A percentile compares a stretch with the other conserved stretches of the same genome.
Evolutionary conservation across 768 basidiomycete species (phyloP).

Genomic region (Clathrus columnatus): DNA sequence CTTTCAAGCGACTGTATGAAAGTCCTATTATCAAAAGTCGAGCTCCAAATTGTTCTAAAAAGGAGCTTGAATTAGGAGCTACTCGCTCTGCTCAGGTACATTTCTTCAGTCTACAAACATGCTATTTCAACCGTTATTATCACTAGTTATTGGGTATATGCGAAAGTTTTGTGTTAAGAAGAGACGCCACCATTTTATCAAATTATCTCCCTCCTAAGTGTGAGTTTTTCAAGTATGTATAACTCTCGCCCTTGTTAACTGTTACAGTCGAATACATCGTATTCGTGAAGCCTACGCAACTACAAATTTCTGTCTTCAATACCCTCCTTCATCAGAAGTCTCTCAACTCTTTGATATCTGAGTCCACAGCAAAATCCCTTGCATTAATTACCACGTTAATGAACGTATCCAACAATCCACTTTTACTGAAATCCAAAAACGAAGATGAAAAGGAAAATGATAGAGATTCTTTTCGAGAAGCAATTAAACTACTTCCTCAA

Average conservation of each 20-base stretch:
- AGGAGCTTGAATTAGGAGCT: slow-evolving; percentile 71
- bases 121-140: not conserved
- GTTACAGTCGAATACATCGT: slow-evolving; percentile 90
- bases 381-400: slow-evolving; percentile 72
- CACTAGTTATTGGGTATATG: slow-evolving; percentile 61
- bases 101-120: not conserved
- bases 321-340: slow-evolving; percentile 66
- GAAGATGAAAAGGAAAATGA: slow-evolving; percentile 33
- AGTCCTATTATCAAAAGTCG: slow-evolving; percentile 80
- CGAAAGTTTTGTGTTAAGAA: slow-evolving; percentile 82
- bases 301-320: slow-evolving; percentile 74
- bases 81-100: slow-evolving; percentile 68
- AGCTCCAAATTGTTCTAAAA: slow-evolving; percentile 59
- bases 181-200: slow-evolving; percentile 74
- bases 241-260: not conserved
- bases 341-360: slow-evolving; percentile 58
- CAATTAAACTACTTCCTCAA: slow-evolving; percentile 52
- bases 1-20: slow-evolving; percentile 79
- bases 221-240: slow-evolving; percentile 27
- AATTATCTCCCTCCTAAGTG: slow-evolving; percentile 89
- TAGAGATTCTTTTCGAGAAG: slow-evolving; percentile 42
- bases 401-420: slow-evolving; percentile 90
- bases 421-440: slow-evolving; percentile 55
- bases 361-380: slow-evolving; percentile 68
- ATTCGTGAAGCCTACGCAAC: slow-evolving; percentile 80